Evolutionary conservation across 2,329 filamentous ascomycete species (phyloP).

Genomic region (Scopulariopsis brevicaulis): DNA sequence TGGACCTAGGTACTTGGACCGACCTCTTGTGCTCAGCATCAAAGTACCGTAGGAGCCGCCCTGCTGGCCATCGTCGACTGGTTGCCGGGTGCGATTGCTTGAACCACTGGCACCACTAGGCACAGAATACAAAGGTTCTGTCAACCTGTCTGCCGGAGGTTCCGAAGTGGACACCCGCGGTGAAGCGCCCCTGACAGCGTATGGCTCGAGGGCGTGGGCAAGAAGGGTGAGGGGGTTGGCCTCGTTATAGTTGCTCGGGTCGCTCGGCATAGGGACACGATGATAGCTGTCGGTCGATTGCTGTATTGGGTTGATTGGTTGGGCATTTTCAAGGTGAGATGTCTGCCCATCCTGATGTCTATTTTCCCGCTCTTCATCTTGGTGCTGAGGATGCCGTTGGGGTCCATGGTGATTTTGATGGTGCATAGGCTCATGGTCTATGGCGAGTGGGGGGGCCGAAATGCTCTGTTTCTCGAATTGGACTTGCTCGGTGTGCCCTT

Average conservation of each 20-base stretch:
- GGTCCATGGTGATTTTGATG: background rate
- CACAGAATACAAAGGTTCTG: background rate
- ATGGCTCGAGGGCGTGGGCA: background rate
- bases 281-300: background rate
- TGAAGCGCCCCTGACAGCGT: background rate
- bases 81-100: background rate
- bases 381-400: no score
- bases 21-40: background rate
- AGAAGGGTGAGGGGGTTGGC: background rate
- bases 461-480: background rate
- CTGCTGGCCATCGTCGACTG: background rate
- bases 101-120: background rate
- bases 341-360: background rate
- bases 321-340: background rate
- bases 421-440: background rate
- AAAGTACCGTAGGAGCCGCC: background rate
- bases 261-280: background rate
- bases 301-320: background rate
- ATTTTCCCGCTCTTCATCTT: background rate
- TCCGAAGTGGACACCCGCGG: background rate
- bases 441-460: background rate
- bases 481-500: background rate
- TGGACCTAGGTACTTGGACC: background rate
- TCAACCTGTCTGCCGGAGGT: background rate
- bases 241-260: background rate